Conservation (phyloP, 306 rosid species). For the Casuarina glauca region DNA sequence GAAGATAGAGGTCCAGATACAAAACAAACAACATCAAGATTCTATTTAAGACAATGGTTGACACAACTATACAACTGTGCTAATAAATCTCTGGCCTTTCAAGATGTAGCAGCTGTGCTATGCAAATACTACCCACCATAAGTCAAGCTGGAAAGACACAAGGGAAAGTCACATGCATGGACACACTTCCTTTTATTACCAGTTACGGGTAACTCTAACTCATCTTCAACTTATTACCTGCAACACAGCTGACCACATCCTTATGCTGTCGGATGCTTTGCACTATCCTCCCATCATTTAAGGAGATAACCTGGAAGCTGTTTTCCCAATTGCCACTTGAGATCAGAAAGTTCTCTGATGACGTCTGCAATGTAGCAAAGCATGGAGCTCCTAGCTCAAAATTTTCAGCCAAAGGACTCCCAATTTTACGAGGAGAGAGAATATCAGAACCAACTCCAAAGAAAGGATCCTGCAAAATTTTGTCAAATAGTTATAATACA, state of each 20-base stretch:
- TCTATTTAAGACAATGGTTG: not conserved
- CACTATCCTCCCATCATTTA: constrained; percentile 86
- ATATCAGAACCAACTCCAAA: constrained; percentile 88
- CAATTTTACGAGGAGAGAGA: constrained; percentile 82
- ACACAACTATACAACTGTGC: not conserved
- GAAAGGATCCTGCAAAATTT: constrained; percentile 71
- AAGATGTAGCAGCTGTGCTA: not conserved
- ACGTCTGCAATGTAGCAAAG: constrained; percentile 81
- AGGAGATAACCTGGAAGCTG: constrained; percentile 91
- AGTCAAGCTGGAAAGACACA: not conserved
- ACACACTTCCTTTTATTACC: not conserved
- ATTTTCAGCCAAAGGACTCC: constrained; percentile 88
- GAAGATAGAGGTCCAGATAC: not conserved
- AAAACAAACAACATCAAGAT: not conserved
- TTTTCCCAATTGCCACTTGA: constrained; percentile 99
- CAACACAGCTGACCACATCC: constrained; percentile 96
- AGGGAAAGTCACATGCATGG: not conserved
- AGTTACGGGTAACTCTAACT: not conserved
- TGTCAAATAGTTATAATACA: constrained; percentile 19
- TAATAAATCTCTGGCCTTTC: not conserved
- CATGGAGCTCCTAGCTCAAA: constrained; percentile 85
- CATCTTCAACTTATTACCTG: constrained; percentile 56
- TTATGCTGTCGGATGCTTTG: constrained; percentile 97
- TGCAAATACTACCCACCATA: not conserved
- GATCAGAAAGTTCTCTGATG: constrained; percentile 75